phyloP scores from a whole-genome alignment of 805 yeast species.

The Torulaspora indica region DNA sequence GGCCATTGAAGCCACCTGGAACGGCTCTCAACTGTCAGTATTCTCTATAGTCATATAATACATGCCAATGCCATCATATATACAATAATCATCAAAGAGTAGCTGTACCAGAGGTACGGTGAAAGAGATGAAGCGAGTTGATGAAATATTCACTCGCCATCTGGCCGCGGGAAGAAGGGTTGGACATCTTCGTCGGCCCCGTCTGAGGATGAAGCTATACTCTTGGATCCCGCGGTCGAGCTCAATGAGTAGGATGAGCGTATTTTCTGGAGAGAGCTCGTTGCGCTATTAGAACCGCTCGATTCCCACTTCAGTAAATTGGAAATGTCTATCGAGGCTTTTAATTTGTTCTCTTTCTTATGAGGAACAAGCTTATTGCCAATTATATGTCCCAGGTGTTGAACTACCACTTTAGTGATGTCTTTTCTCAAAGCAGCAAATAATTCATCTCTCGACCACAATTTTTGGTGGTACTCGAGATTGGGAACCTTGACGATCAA shows the following conservation, averaged over 20 bases:
- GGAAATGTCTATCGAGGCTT: slow-evolving; percentile 22
- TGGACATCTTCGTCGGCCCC: slow-evolving; percentile 10
- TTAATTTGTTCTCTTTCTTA: slow-evolving; percentile 35
- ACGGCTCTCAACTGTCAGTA: not conserved
- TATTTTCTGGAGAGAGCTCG: not conserved
- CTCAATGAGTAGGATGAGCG: slow-evolving; percentile 3
- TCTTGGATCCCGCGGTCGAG: not conserved
- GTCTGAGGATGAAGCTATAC: not conserved
- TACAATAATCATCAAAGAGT: not conserved
- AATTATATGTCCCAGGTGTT: slow-evolving; percentile 56
- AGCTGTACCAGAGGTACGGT: no score
- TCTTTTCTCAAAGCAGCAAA: slow-evolving; percentile 49
- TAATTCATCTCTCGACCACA: slow-evolving; percentile 59
- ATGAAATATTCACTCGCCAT: not conserved
- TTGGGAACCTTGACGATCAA: slow-evolving; percentile 50
- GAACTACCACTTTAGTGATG: slow-evolving; percentile 50
- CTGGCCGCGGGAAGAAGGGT: slow-evolving; percentile 15
- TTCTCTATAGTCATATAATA: not conserved
- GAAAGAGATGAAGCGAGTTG: not conserved
- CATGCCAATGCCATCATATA: not conserved
- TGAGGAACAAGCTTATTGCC: slow-evolving; percentile 55
- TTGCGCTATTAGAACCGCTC: slow-evolving; percentile 3
- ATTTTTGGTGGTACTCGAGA: slow-evolving; percentile 42
- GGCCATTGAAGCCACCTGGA: not conserved
- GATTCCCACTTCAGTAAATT: slow-evolving; percentile 17